Conservation (phyloP, 2,329 filamentous ascomycete genomes). For the Botrytis squamosa region DNA sequence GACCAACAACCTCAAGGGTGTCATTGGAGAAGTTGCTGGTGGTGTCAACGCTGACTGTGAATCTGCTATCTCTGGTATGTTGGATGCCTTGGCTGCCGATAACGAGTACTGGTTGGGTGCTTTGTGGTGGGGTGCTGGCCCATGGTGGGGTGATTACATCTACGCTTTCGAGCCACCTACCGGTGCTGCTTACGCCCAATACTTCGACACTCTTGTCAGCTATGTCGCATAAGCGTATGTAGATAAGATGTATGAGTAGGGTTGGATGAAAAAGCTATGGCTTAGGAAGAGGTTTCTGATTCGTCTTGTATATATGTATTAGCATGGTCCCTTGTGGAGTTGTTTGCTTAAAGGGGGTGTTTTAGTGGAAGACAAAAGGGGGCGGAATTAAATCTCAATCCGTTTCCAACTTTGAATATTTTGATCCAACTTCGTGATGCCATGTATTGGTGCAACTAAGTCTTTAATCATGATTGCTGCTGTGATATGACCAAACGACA, state of each 20-base stretch:
- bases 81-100: constrained; percentile 49
- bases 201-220: constrained; percentile 14
- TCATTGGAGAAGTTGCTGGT: constrained; percentile 56
- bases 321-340: neutral
- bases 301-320: constrained; percentile 19
- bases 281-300: constrained; percentile 5
- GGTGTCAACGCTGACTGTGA: constrained; percentile 52
- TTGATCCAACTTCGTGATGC: neutral
- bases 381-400: neutral
- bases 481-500: neutral
- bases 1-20: constrained; percentile 50
- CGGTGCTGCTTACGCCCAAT: constrained; percentile 40
- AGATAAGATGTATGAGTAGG: neutral
- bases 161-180: constrained; percentile 50
- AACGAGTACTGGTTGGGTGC: constrained; percentile 52
- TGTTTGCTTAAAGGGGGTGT: neutral
- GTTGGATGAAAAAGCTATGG: neutral
- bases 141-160: constrained; percentile 51
- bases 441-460: neutral
- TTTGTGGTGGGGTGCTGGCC: constrained; percentile 56
- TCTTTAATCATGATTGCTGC: neutral
- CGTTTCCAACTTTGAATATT: neutral
- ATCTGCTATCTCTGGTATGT: constrained; percentile 49
- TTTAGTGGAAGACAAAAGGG: neutral
- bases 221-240: constrained; percentile 14